These are phyloP conservation scores for Schizophyllum commune DNA, from an alignment of 1,284 basidiomycete species.

Conservation along the genomic window DNA sequence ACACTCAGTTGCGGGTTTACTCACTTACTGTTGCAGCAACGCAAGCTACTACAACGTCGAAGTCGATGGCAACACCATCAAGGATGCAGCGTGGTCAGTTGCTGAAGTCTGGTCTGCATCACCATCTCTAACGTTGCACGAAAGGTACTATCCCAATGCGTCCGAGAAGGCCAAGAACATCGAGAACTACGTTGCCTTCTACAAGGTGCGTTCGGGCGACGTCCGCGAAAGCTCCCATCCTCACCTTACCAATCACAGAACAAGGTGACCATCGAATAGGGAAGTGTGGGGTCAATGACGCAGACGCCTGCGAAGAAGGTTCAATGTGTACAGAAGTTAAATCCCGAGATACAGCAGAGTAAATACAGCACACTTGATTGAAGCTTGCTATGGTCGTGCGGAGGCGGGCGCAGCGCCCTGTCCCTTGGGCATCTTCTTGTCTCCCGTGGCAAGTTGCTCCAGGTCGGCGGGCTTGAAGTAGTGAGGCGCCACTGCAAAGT, in stretches of 20 bases:
- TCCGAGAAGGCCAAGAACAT: constrained; percentile 46
- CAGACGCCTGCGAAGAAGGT: neutral
- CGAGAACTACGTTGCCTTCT: constrained; percentile 56
- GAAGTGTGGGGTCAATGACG: neutral
- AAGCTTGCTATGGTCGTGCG: neutral
- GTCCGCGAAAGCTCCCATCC: neutral
- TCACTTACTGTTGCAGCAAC: constrained; percentile 26
- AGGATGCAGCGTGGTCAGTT: constrained; percentile 56
- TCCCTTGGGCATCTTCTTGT: constrained; percentile 87
- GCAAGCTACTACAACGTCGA: constrained; percentile 55
- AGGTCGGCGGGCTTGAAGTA: constrained; percentile 89
- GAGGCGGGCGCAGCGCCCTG: constrained; percentile 12
- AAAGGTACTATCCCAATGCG: constrained; percentile 55
- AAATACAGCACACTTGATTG: neutral
- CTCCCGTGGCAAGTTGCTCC: constrained; percentile 74
- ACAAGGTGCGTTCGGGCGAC: constrained; percentile 37
- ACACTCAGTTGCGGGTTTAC: constrained; percentile 2
- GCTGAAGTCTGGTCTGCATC: neutral
- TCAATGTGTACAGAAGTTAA: neutral
- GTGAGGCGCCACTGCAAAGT: constrained; percentile 74
- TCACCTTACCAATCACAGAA: constrained; percentile 3
- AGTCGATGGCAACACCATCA: constrained; percentile 37
- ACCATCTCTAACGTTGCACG: neutral
- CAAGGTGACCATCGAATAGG: constrained; percentile 9
- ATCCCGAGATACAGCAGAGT: neutral